A percentile compares a stretch with the other conserved stretches of the same genome.
phyloP scores from a whole-genome alignment of 2,329 filamentous ascomycete species.

The Epichloe baconii region DNA sequence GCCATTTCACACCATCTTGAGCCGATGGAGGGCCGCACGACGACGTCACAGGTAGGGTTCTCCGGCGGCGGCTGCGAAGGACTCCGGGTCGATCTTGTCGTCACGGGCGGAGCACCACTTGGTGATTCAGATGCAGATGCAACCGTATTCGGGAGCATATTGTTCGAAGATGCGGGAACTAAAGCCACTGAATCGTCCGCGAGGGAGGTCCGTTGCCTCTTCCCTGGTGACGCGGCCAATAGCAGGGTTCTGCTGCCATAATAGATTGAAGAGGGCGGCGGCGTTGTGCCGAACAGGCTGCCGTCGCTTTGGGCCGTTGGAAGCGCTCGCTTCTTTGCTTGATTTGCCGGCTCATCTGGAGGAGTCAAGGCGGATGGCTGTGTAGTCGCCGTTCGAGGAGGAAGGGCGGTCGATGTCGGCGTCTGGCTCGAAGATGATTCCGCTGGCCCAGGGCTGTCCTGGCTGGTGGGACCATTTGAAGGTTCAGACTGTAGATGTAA shows the following conservation, averaged over 20 bases:
- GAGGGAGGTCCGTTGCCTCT: slow-evolving; percentile 20
- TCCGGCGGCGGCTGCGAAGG: not conserved
- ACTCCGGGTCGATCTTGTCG: not conserved
- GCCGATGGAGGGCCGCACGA: slow-evolving; percentile 23
- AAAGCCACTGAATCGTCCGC: slow-evolving; percentile 8
- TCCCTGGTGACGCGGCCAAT: slow-evolving; percentile 17
- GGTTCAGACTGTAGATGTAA: slow-evolving; percentile 30
- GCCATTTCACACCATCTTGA: slow-evolving; percentile 44
- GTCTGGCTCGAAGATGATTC: slow-evolving; percentile 18
- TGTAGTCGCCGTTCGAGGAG: slow-evolving; percentile 25
- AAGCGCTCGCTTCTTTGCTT: slow-evolving; percentile 30
- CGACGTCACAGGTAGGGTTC: slow-evolving; percentile 9
- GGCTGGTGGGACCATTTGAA: slow-evolving; percentile 11
- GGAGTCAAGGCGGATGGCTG: slow-evolving; percentile 38
- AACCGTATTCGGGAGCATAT: not conserved
- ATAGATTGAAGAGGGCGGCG: slow-evolving; percentile 13
- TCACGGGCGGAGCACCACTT: not conserved
- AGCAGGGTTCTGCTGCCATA: slow-evolving; percentile 20
- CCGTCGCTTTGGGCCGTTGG: slow-evolving; percentile 8
- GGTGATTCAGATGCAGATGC: not conserved
- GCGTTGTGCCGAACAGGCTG: slow-evolving; percentile 10
- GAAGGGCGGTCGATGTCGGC: slow-evolving; percentile 21
- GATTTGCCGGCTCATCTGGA: slow-evolving; percentile 36
- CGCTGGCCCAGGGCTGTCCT: slow-evolving; percentile 14
- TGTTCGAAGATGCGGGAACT: not conserved